Evolutionary conservation across 116 monocot species (phyloP), one percentile per base, ranked within the genome.

Genomic region (Phalaenopsis hybrid): DNA sequence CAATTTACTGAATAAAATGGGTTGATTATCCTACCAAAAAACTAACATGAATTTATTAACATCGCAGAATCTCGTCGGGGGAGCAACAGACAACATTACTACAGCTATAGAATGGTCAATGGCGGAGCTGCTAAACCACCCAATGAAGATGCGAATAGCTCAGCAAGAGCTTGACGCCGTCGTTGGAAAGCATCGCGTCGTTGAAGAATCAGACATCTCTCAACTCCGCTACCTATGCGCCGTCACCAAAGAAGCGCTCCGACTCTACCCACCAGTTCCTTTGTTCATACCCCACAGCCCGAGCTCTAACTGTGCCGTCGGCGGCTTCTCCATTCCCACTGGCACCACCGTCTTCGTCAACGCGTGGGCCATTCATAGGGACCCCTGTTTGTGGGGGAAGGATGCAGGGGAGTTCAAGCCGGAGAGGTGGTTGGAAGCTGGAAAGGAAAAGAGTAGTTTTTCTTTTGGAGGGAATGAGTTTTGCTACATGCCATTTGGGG

Each of bases 291-390:
- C 82, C 8, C 82, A 77, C 16, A 43, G 77, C 77, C 67, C 82
- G 45, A 82, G 76, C 77, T 43, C 46, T 3, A 3, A 76, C 4
- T 77, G 77, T 28, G 77, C 63, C 43, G 49, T 78, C 1, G 50
- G 82, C 4, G 82, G 82, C 82, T 82, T 77, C 82, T 65, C 23
- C 4, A 18, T 82, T 51, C 82, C 82, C 8, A 33, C 77, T 49
- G 78, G 78, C 28, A 51, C 65, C 34, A 49, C 77, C 21, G 78
- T 82, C 44, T 33, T 82, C 48, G 34, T 82, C 18, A 82, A 82
- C 45, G 78, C 68, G 15, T 82, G 82, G 82, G 77, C 77, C 18
- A 78, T 82, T 31, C 82, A 82, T 4, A 77, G 82, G n/a, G 78
- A 82, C 25, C 68, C 82, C 50, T 37, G 18, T 31, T 6, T 82